Percentiles rank a stretch among this genome's conserved stretches.
Evolutionary conservation across 108 stramenopile genomes (phyloP).

Genomic region (Cyclotella cryptica): DNA sequence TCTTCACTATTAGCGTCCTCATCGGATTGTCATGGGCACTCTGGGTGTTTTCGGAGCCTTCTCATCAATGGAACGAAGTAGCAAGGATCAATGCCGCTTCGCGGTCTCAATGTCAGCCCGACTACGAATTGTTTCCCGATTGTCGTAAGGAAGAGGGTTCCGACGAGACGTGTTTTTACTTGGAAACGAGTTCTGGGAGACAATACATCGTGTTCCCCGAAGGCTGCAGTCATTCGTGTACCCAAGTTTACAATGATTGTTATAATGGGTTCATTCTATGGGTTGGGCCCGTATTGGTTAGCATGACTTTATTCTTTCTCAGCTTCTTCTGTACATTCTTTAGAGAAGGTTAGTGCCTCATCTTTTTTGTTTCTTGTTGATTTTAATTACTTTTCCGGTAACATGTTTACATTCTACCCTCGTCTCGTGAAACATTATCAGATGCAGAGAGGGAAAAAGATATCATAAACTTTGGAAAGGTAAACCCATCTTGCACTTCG

Average conservation of each 20-base stretch:
- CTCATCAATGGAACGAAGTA: conserved; percentile 50
- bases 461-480: conserved; percentile 54
- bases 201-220: conserved; percentile 27
- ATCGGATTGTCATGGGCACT: conserved; percentile 36
- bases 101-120: conserved; percentile 38
- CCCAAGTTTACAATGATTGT: conserved; percentile 47
- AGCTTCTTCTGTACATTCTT: conserved; percentile 62
- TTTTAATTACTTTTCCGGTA: not conserved
- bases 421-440: not conserved
- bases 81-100: conserved; percentile 29
- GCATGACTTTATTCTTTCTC: conserved; percentile 49
- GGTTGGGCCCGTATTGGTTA: conserved; percentile 53
- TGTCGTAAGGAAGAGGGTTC: conserved; percentile 31
- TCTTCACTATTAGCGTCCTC: conserved; percentile 42
- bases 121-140: conserved; percentile 44
- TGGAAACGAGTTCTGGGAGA: conserved; percentile 8
- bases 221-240: conserved; percentile 30
- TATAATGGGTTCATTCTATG: conserved; percentile 57
- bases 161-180: conserved; percentile 35
- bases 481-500: not conserved
- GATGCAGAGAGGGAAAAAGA: conserved; percentile 46
- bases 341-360: conserved; percentile 7
- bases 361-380: not conserved
- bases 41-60: conserved; percentile 39
- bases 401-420: not conserved